phyloP scores from a whole-genome alignment of 2,329 filamentous ascomycete genomes.

The Pseudocercospora cruenta region DNA sequence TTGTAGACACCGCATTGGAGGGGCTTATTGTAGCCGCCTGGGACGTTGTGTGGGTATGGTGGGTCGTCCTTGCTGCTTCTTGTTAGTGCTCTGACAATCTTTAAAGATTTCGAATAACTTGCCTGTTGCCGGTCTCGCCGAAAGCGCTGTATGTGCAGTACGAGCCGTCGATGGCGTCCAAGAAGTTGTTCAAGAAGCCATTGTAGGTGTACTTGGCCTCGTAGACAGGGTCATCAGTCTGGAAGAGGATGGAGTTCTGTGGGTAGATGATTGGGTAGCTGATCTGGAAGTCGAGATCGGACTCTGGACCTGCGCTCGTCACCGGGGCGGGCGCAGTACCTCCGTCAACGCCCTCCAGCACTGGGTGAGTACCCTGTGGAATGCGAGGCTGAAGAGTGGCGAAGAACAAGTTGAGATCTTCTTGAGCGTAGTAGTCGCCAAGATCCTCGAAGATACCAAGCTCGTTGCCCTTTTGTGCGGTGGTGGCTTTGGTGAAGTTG shows the following conservation, averaged over 20 bases:
- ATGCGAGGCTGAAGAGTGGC: slow-evolving; percentile 41
- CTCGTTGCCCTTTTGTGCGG: slow-evolving; percentile 48
- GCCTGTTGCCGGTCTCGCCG: slow-evolving; percentile 47
- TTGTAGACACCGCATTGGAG: slow-evolving; percentile 52
- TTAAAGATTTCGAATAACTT: neutral
- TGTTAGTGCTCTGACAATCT: neutral
- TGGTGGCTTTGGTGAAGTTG: slow-evolving; percentile 46
- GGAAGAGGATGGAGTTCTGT: slow-evolving; percentile 54
- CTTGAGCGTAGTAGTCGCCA: slow-evolving; percentile 49
- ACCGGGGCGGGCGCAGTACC: slow-evolving; percentile 41
- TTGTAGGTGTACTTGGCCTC: slow-evolving; percentile 41
- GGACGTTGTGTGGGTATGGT: slow-evolving; percentile 45
- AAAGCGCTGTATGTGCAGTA: slow-evolving; percentile 53
- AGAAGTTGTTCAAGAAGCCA: slow-evolving; percentile 50
- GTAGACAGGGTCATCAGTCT: slow-evolving; percentile 47
- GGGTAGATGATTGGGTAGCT: slow-evolving; percentile 58
- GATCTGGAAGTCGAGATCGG: slow-evolving; percentile 55
- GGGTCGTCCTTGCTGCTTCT: slow-evolving; percentile 44
- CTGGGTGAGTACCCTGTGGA: slow-evolving; percentile 32
- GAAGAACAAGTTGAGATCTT: slow-evolving; percentile 52
- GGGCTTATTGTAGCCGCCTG: slow-evolving; percentile 49
- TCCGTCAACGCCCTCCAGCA: slow-evolving; percentile 30
- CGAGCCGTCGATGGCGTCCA: slow-evolving; percentile 53
- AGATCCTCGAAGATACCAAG: slow-evolving; percentile 50
- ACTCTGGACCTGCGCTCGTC: slow-evolving; percentile 52